Conservation (phyloP, 108 stramenopile species). For the Conticribra guillardii region DNA sequence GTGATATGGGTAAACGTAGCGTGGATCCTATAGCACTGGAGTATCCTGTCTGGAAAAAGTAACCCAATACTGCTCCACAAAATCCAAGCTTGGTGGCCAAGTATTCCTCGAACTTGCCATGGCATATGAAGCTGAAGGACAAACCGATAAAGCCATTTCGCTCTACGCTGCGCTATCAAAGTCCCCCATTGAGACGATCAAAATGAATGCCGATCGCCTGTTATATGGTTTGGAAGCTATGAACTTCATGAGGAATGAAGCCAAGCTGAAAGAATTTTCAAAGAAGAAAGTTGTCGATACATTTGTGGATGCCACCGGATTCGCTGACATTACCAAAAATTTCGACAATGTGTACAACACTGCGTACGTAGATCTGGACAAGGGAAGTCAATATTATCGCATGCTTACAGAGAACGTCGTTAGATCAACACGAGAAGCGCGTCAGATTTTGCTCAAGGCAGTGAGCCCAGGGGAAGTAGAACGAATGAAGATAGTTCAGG, state of each 20-base stretch:
- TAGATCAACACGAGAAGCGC: constrained; percentile 82
- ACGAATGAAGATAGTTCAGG: constrained; percentile 69
- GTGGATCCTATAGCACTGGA: constrained; percentile 79
- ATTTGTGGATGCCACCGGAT: constrained; percentile 86
- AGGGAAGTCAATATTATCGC: constrained; percentile 68
- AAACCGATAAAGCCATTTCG: constrained; percentile 70
- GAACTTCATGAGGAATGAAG: constrained; percentile 81
- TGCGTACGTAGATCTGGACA: constrained; percentile 80
- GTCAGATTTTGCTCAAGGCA: constrained; percentile 81
- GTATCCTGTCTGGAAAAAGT: constrained; percentile 88
- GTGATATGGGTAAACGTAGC: constrained; percentile 14
- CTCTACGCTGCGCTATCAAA: constrained; percentile 72
- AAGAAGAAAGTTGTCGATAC: constrained; percentile 63
- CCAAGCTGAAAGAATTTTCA: constrained; percentile 61
- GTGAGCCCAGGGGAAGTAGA: constrained; percentile 64
- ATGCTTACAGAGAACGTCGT: constrained; percentile 85
- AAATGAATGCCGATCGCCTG: constrained; percentile 76
- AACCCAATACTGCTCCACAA: constrained; percentile 81
- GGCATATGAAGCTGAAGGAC: constrained; percentile 88
- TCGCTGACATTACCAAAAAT: constrained; percentile 69
- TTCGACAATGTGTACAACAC: constrained; percentile 89
- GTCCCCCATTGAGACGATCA: constrained; percentile 78
- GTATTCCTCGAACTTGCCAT: constrained; percentile 89
- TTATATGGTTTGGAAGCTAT: constrained; percentile 87
- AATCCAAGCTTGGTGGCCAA: constrained; percentile 72